Percentiles rank a stretch among this genome's conserved stretches.
phyloP scores from a whole-genome alignment of 306 rosid species.

The Ziziphus jujuba region DNA sequence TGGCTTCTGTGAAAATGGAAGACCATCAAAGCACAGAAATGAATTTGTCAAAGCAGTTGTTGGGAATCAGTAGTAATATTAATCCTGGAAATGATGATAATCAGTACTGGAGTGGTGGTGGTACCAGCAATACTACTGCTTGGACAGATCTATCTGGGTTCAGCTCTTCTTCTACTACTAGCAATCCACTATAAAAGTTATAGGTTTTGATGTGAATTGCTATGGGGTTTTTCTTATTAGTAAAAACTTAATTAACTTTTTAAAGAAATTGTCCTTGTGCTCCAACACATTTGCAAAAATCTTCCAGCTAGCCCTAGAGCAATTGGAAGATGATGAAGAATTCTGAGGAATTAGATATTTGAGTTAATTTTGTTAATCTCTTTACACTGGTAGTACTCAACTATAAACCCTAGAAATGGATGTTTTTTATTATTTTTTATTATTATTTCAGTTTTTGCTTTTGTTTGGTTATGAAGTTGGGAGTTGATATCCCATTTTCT shows the following conservation, averaged over 20 bases:
- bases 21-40: slow-evolving; percentile 37
- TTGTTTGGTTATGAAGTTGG: neutral
- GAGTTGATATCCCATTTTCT: neutral
- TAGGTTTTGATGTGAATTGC: neutral
- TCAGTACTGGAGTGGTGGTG: slow-evolving; percentile 53
- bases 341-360: neutral
- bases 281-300: no score
- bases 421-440: slow-evolving; percentile 1
- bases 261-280: slow-evolving; percentile 3
- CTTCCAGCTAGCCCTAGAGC: neutral
- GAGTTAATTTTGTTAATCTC: neutral
- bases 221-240: slow-evolving; percentile 15
- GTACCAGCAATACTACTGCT: slow-evolving; percentile 36
- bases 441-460: neutral
- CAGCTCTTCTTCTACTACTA: slow-evolving; percentile 52
- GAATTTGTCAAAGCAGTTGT: slow-evolving; percentile 61
- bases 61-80: slow-evolving; percentile 37
- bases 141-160: slow-evolving; percentile 70
- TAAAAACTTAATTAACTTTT: neutral
- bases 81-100: slow-evolving; percentile 20
- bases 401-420: slow-evolving; percentile 59
- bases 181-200: slow-evolving; percentile 38
- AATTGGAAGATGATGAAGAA: neutral
- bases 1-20: slow-evolving; percentile 67
- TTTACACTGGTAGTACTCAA: slow-evolving; percentile 14